Evolutionary conservation across 331 rosid species (phyloP).

Genomic region (Quercus lobata): DNA sequence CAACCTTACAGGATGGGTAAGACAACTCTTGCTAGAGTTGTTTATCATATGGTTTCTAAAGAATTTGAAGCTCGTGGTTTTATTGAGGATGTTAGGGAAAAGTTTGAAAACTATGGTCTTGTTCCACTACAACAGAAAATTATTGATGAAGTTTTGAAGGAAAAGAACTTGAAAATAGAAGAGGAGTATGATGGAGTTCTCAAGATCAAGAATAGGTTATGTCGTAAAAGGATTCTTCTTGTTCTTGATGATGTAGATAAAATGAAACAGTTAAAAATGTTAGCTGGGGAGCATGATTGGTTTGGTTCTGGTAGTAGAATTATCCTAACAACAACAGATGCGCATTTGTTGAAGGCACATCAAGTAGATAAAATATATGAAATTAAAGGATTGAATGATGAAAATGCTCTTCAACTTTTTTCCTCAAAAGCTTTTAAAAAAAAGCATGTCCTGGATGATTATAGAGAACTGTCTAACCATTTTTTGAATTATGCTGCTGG

Average conservation of each 20-base stretch:
- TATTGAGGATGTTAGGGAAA: neutral
- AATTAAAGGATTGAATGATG: neutral
- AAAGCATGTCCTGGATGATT: neutral
- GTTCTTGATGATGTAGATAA: slow-evolving; percentile 18
- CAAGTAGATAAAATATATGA: neutral
- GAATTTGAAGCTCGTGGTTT: no score
- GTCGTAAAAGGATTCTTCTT: slow-evolving; percentile 2
- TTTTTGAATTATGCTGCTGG: neutral
- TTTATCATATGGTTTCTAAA: no score
- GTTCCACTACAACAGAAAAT: slow-evolving; percentile 17
- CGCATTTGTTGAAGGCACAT: neutral
- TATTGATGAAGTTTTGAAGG: slow-evolving; percentile 1
- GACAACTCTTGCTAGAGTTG: no score
- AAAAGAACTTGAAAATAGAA: neutral
- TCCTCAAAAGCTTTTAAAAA: slow-evolving; percentile 13
- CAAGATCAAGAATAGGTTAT: slow-evolving; percentile 6
- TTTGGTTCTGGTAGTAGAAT: slow-evolving; percentile 18
- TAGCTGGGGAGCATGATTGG: slow-evolving; percentile 7
- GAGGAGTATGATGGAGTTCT: neutral
- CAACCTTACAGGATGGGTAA: no score
- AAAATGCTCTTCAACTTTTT: slow-evolving; percentile 7
- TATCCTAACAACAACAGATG: slow-evolving; percentile 10
- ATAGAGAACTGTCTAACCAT: neutral
- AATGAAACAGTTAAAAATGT: slow-evolving; percentile 6
- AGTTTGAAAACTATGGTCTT: neutral